Percentiles rank a stretch among this genome's conserved stretches.
Evolutionary conservation across 768 basidiomycete genomes (phyloP).

Genomic region (Tremella mesenterica): DNA sequence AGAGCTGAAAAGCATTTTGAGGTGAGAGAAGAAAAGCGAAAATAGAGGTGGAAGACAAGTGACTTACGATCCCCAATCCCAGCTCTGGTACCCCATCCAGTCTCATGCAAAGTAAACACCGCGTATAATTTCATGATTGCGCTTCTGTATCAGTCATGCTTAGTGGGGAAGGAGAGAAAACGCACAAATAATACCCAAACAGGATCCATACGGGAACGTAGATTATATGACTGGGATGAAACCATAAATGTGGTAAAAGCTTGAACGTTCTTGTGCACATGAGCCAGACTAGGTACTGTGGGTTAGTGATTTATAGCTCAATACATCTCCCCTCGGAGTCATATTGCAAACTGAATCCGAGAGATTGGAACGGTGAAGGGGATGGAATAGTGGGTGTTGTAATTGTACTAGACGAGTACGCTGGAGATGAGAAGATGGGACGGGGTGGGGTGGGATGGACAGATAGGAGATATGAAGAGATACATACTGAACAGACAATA

Average conservation of each 20-base stretch:
- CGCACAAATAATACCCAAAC: conserved; percentile 81
- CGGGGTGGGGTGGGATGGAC: too few species aligned
- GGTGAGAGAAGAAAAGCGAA: background rate
- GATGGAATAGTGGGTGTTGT: background rate
- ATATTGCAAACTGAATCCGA: too few species aligned
- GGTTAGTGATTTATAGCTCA: too few species aligned
- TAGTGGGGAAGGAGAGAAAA: background rate
- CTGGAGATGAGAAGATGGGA: too few species aligned
- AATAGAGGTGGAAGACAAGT: background rate
- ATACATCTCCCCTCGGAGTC: too few species aligned
- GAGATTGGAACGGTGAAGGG: too few species aligned
- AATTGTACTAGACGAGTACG: too few species aligned
- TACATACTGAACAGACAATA: conserved; percentile 35
- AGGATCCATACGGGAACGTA: conserved; percentile 78
- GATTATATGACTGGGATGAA: conserved; percentile 64
- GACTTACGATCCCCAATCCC: conserved; percentile 68
- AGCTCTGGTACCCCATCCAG: conserved; percentile 91
- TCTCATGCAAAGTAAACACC: conserved; percentile 82
- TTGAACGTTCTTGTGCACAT: conserved; percentile 51
- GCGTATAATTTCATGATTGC: conserved; percentile 92
- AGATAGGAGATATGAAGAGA: too few species aligned
- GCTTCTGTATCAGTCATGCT: conserved; percentile 14
- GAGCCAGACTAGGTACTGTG: conserved; percentile 47
- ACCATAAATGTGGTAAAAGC: conserved; percentile 70
- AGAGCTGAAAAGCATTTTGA: too few species aligned